A percentile compares a stretch with the other conserved stretches of the same genome.
These are phyloP conservation scores for Crithidia expoeki DNA, from an alignment of 208 protist genomes.

Conservation along the genomic window DNA sequence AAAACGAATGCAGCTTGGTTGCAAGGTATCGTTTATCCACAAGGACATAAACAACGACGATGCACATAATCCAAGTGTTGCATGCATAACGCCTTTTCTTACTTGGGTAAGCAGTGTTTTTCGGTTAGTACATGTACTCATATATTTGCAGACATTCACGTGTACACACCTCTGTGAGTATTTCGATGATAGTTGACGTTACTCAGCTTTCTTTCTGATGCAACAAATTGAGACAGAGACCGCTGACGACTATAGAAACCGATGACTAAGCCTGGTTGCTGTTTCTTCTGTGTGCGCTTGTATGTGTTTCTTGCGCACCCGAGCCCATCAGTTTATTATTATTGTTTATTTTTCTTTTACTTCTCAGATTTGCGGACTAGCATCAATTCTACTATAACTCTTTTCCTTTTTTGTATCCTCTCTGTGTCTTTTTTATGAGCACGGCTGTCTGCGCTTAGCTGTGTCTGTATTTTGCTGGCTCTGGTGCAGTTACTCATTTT, in stretches of 20 bases:
- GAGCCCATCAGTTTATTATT: conserved; percentile 4
- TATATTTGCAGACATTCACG: neutral
- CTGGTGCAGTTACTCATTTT: conserved; percentile 1
- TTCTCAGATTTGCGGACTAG: neutral
- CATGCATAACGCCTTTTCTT: no score
- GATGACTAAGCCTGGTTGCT: no score
- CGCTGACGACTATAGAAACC: no score
- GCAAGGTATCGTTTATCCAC: no score
- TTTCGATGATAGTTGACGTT: neutral
- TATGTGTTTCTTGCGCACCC: conserved; percentile 6
- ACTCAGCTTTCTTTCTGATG: neutral
- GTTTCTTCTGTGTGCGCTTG: neutral
- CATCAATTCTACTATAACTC: no score
- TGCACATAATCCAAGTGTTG: no score
- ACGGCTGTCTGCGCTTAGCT: neutral
- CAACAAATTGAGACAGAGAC: no score
- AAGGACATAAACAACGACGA: no score
- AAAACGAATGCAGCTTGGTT: no score
- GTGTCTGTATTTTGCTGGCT: conserved; percentile 10
- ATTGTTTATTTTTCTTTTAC: neutral
- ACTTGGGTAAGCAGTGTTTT: neutral
- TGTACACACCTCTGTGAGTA: no score
- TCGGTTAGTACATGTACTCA: neutral
- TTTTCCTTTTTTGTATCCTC: conserved; percentile 12
- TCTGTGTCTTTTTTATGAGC: neutral